phyloP scores from a whole-genome alignment of 305 asterid species.

The Solanum hybrid region DNA sequence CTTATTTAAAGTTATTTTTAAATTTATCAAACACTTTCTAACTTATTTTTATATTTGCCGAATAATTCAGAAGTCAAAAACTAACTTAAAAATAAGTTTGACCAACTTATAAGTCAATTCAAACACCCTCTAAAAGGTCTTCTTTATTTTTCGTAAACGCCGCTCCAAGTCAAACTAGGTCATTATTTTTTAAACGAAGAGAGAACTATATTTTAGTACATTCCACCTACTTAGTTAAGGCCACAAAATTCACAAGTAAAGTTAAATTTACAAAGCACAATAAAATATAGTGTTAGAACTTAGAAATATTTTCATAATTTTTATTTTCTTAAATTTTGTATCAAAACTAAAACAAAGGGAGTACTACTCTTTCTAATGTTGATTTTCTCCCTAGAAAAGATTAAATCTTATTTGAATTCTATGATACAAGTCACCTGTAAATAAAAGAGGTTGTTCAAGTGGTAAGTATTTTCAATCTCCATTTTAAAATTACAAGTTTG shows the following conservation, averaged over 20 bases:
- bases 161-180: accelerated
- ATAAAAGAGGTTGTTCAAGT: background rate
- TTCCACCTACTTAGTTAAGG: background rate
- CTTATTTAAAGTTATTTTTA: too few relatives aligned
- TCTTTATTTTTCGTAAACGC: too few relatives aligned
- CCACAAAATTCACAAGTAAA: background rate
- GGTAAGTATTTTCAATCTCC: background rate
- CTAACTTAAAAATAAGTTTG: background rate
- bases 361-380: background rate
- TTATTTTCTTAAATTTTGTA: too few relatives aligned
- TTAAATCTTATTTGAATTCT: background rate
- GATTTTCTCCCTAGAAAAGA: background rate
- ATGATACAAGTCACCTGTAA: background rate
- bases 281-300: background rate
- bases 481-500: background rate
- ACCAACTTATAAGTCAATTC: background rate
- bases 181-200: too few relatives aligned
- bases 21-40: too few relatives aligned
- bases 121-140: background rate
- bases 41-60: background rate
- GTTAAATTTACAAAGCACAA: background rate
- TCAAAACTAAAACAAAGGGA: too few relatives aligned
- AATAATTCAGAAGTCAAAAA: background rate
- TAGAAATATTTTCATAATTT: background rate
- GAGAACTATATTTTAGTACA: background rate